Base-by-base conservation (phyloP, 2,329 filamentous ascomycete species). In the Hypoxylon sp. region DNA sequence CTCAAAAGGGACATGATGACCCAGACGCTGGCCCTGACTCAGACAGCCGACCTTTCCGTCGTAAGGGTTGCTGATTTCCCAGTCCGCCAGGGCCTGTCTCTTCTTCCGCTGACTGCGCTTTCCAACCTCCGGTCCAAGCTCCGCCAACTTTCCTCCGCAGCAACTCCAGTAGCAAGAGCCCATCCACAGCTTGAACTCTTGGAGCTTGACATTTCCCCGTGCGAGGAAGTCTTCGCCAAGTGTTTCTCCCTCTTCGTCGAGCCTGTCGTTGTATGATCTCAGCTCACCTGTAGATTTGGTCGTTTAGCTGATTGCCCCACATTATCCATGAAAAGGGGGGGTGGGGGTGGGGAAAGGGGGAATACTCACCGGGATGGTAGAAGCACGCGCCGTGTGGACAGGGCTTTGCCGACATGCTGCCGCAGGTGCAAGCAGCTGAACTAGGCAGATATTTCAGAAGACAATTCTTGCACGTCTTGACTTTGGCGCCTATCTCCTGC, bases 331-430 rank as follows among this genome's bases (percentile, higher is more conserved):
- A 27, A 27, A 27, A 27, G 24, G 24, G 24, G 24, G 24, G 24
- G 24, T 2, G 24, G 24, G 24, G 24, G 24, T 2, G 24, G 24
- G 24, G 24, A 4, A 24, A 5, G 24, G 24, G 24, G 15, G 21
- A 17, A 11, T 32, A n/a, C 64, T 52, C 27, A 67, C 67, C 67
- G n/a, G 56, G 48, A n/a, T 70, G 67, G 29, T 61, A 67, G 6
- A 6, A 2, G 17, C 67, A 70, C 4, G 48, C 42, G 4, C 44
- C 19, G 1, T 54, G 31, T 17, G 42, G 32, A 19, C 47, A 58
- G 7, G 21, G 19, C 1, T 17, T 8, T 1, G 27, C 5, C 1
- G 8, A 3, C 31, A 52, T 39, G 8, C 35, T 37, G 8, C 37
- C 37, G 24, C 51, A 51, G 15, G 4, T 1, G 15, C 48, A 54